Evolutionary conservation across 768 basidiomycete genomes (phyloP).

Genomic region (Boletus sp.): DNA sequence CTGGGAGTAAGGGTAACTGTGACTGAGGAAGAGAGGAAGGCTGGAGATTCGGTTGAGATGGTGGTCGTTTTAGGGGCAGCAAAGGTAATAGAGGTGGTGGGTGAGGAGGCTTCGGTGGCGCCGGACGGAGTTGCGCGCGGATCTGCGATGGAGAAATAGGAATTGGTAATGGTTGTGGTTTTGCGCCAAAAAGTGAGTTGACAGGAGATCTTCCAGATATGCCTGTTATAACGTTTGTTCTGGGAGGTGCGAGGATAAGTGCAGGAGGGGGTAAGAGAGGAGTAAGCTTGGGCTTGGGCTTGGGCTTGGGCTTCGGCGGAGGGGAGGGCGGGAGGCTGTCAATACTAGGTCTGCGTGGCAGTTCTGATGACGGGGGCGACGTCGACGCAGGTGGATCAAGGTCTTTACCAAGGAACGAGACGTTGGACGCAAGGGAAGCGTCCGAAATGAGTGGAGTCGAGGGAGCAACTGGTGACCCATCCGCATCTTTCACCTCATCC

Average conservation of each 20-base stretch:
- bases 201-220: conserved; percentile 24
- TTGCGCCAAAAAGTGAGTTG: conserved; percentile 21
- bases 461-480: not conserved
- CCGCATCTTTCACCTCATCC: not conserved
- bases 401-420: conserved; percentile 10
- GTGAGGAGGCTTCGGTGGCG: conserved; percentile 21
- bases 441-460: conserved; percentile 13
- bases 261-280: conserved; percentile 8
- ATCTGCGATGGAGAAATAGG: conserved; percentile 29
- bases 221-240: conserved; percentile 18
- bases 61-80: conserved; percentile 18
- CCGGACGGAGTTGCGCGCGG: conserved; percentile 27
- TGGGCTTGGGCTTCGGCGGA: conserved; percentile 22
- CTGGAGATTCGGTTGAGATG: conserved; percentile 14
- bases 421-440: conserved; percentile 7
- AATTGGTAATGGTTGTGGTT: conserved; percentile 25
- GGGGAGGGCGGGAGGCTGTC: conserved; percentile 23
- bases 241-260: conserved; percentile 14
- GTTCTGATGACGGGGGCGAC: conserved; percentile 1
- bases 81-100: conserved; percentile 22
- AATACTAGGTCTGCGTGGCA: conserved; percentile 4
- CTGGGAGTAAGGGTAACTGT: conserved; percentile 12
- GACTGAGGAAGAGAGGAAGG: conserved; percentile 1
- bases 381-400: conserved; percentile 2
- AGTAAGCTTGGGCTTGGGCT: conserved; percentile 8